Conservation (phyloP, 225 moss, liverwort and hornwort genomes). For the Antitrichia curtipendula region DNA sequence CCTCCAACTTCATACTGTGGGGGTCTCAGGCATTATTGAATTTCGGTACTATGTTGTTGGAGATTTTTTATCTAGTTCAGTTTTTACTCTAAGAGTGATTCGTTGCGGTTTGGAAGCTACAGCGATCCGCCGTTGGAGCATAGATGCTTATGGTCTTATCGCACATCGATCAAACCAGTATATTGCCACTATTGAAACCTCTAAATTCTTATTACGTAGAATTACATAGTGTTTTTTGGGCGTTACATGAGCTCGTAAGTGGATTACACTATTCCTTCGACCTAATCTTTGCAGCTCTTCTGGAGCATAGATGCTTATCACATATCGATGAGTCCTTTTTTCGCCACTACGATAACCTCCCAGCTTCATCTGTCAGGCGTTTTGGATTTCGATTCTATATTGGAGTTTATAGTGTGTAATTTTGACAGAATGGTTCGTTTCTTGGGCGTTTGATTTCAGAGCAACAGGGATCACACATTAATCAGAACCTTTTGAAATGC, state of each 20-base stretch:
- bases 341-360: background rate
- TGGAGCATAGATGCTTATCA: background rate
- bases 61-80: background rate
- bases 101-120: background rate
- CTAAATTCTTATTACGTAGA: background rate
- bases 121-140: background rate
- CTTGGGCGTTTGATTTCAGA: background rate
- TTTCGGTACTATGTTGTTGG: background rate
- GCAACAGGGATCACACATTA: background rate
- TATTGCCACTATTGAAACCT: background rate
- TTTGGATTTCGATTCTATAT: background rate
- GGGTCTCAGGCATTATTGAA: background rate
- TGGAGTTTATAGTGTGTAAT: background rate
- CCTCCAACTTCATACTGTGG: background rate
- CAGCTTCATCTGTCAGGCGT: background rate
- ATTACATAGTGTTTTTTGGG: background rate
- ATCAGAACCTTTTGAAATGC: background rate
- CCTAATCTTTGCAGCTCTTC: background rate
- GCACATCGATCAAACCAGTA: background rate
- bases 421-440: background rate
- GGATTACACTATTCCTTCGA: background rate
- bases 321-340: background rate
- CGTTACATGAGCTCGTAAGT: background rate
- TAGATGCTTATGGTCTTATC: background rate
- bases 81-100: background rate